phyloP scores from a whole-genome alignment of 331 rosid genomes.

The Erythrophleum ivorense region DNA sequence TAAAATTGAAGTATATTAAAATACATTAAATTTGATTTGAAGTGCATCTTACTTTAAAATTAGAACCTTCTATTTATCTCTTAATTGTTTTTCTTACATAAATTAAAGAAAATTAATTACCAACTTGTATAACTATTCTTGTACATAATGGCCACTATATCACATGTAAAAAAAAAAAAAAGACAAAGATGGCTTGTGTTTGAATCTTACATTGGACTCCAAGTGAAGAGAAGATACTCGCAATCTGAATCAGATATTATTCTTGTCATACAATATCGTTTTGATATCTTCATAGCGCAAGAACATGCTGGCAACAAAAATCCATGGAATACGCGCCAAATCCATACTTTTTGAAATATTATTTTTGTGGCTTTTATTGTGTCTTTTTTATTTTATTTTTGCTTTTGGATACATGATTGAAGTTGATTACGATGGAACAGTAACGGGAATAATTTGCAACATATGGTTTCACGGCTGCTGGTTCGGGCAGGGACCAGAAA shows the following conservation, averaged over 20 bases:
- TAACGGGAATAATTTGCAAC: neutral
- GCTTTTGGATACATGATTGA: neutral
- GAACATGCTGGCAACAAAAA: slow-evolving; percentile 22
- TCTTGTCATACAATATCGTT: neutral
- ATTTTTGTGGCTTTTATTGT: neutral
- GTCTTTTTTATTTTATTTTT: neutral
- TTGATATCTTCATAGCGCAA: neutral
- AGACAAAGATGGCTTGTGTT: too few relatives aligned
- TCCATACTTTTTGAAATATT: neutral
- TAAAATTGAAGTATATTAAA: too few relatives aligned
- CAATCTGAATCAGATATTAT: neutral
- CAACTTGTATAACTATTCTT: too few relatives aligned
- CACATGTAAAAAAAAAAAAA: too few relatives aligned
- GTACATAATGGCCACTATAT: too few relatives aligned
- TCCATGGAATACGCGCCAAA: neutral
- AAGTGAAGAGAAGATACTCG: neutral
- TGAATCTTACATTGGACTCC: neutral
- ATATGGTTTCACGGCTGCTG: neutral
- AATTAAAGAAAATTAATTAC: too few relatives aligned
- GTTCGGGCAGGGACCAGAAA: neutral
- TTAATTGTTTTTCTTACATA: too few relatives aligned
- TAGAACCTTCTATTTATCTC: too few relatives aligned
- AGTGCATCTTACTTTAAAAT: too few relatives aligned
- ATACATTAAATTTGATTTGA: too few relatives aligned
- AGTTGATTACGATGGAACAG: neutral